These are phyloP conservation scores for Lolium perenne DNA, from an alignment of 176 grass and related monocot genomes.

Conservation along the genomic window DNA sequence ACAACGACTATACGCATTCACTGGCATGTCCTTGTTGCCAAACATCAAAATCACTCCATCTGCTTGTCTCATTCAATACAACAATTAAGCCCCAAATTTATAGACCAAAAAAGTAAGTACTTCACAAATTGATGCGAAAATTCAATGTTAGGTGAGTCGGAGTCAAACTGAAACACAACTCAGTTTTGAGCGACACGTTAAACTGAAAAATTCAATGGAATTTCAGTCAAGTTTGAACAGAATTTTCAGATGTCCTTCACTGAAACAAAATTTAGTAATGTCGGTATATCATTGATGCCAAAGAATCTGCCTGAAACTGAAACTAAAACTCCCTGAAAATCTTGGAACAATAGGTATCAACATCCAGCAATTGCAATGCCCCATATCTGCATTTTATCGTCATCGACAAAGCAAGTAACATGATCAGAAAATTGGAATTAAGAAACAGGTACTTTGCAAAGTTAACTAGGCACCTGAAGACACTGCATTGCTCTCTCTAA, in stretches of 20 bases:
- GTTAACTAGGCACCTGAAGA: not conserved
- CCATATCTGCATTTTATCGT: not conserved
- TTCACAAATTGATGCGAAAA: not conserved
- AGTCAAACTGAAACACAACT: not conserved
- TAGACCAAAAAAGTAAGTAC: not conserved
- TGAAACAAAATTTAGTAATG: not conserved
- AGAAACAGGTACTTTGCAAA: not conserved
- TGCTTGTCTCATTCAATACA: too few species aligned
- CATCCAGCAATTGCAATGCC: not conserved
- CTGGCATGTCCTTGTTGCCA: too few species aligned
- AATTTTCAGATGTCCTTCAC: too few species aligned
- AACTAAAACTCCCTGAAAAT: not conserved
- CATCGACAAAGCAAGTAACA: not conserved
- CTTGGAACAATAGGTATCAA: not conserved
- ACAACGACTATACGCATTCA: too few species aligned
- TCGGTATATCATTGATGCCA: not conserved
- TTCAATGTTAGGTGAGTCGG: not conserved
- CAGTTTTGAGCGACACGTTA: not conserved
- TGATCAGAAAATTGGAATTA: not conserved
- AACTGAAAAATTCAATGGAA: not conserved
- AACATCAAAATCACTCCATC: too few species aligned
- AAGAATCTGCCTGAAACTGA: not conserved
- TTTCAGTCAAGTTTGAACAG: not conserved
- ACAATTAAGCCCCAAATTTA: not conserved
- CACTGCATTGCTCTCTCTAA: too few species aligned